Percentiles rank a stretch among this genome's conserved stretches.
Evolutionary conservation across 1,284 basidiomycete genomes (phyloP).

Genomic region (Pseudozyma sp.): DNA sequence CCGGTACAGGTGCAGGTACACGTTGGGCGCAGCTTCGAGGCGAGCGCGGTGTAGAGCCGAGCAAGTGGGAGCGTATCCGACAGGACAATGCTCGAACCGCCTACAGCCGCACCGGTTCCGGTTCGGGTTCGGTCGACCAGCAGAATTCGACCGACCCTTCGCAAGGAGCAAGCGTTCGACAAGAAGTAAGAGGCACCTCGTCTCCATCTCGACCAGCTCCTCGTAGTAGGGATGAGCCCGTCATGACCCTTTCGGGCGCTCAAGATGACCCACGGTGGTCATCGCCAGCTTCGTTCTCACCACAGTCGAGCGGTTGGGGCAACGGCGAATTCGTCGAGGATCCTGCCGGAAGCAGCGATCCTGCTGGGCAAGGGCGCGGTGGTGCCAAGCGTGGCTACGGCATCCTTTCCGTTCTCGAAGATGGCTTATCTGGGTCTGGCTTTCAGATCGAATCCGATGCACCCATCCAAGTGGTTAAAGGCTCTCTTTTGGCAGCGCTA

Average conservation of each 20-base stretch:
- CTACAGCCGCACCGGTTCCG: constrained; percentile 23
- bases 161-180: neutral
- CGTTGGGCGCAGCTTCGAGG: constrained; percentile 49
- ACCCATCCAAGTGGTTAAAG: constrained; percentile 48
- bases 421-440: neutral
- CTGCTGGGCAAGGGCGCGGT: neutral
- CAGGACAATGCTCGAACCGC: constrained; percentile 54
- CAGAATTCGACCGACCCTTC: constrained; percentile 14
- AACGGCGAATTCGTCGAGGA: constrained; percentile 41
- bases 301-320: constrained; percentile 40
- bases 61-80: constrained; percentile 54
- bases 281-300: constrained; percentile 25
- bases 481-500: constrained; percentile 40
- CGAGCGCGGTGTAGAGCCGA: constrained; percentile 49
- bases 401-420: constrained; percentile 42
- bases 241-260: constrained; percentile 38
- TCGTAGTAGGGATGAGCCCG: constrained; percentile 28
- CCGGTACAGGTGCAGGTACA: constrained; percentile 35
- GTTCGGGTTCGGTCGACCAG: constrained; percentile 10
- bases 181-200: neutral
- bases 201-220: constrained; percentile 5
- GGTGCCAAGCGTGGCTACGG: constrained; percentile 20
- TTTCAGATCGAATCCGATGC: constrained; percentile 46
- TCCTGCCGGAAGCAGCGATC: constrained; percentile 10
- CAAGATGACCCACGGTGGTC: constrained; percentile 48